Evolutionary conservation across 139 green algal genomes (phyloP).

Genomic region (Chlamydomonas asymmetrica): DNA sequence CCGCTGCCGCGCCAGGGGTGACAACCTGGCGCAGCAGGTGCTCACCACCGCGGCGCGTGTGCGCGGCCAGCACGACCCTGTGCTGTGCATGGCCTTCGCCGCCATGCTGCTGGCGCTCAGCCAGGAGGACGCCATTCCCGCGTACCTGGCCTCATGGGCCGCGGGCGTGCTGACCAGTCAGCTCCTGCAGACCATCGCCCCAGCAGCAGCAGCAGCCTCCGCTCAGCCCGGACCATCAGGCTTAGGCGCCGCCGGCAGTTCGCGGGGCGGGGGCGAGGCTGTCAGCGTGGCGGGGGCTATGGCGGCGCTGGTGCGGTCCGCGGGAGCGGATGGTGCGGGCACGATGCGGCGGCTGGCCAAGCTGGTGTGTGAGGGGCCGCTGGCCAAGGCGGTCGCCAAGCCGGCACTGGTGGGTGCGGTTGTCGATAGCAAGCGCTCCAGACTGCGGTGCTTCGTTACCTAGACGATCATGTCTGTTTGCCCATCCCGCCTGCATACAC

Average conservation of each 20-base stretch:
- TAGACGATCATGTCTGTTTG: too few relatives aligned
- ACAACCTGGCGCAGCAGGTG: conserved; percentile 55
- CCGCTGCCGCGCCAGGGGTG: too few relatives aligned
- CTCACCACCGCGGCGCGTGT: conserved; percentile 34
- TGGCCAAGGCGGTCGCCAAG: conserved; percentile 6
- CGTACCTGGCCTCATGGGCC: conserved; percentile 39
- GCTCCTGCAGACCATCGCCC: conserved; percentile 40
- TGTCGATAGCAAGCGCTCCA: too few relatives aligned
- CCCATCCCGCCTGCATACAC: too few relatives aligned
- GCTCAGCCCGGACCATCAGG: background rate
- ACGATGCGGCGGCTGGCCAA: conserved; percentile 16
- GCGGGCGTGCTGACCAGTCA: conserved; percentile 40
- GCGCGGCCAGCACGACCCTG: conserved; percentile 28
- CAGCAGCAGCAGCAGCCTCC: background rate
- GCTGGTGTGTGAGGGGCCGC: conserved; percentile 21
- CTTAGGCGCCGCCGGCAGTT: too few relatives aligned
- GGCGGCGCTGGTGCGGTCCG: background rate
- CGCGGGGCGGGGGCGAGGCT: too few relatives aligned
- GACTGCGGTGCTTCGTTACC: too few relatives aligned
- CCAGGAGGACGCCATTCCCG: conserved; percentile 41
- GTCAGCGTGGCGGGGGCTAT: too few relatives aligned
- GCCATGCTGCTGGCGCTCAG: conserved; percentile 42
- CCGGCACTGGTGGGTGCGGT: conserved; percentile 13
- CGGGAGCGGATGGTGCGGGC: background rate
- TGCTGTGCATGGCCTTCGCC: conserved; percentile 32